A percentile compares a stretch with the other conserved stretches of the same genome.
Evolutionary conservation across 75 land plant genomes (phyloP).

Genomic region (Selaginella tamariscina): DNA sequence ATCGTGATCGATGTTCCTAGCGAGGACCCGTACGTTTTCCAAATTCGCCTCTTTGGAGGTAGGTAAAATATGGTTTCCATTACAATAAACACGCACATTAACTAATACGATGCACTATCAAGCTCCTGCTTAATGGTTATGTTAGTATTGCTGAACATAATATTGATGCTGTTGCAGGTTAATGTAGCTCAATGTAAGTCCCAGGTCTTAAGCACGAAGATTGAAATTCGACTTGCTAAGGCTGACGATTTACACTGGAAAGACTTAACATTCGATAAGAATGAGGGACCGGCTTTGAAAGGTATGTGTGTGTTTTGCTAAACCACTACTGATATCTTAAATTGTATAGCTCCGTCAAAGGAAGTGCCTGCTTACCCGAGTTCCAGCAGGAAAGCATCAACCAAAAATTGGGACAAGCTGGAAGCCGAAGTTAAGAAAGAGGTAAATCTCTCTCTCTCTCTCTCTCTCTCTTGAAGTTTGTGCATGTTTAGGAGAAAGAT

Average conservation of each 20-base stretch:
- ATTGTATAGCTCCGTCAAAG: background rate
- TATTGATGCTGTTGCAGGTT: conserved; percentile 32
- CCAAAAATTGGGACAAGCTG: conserved; percentile 81
- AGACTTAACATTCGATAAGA: conserved; percentile 47
- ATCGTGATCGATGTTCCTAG: conserved; percentile 49
- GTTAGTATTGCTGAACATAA: too few relatives aligned
- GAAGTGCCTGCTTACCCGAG: conserved; percentile 50
- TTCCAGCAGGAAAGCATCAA: conserved; percentile 39
- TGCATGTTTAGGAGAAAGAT: conserved; percentile 60
- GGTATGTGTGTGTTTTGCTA: too few relatives aligned
- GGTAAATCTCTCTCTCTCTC: conserved; percentile 34
- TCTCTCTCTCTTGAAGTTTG: too few relatives aligned
- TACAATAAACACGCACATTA: background rate
- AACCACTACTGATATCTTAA: background rate
- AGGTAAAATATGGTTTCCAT: conserved; percentile 35
- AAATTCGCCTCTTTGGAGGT: conserved; percentile 66
- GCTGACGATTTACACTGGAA: conserved; percentile 63
- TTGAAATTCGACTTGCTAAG: conserved; percentile 81
- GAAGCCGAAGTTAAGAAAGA: conserved; percentile 90
- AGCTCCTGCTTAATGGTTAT: too few relatives aligned
- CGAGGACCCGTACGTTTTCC: conserved; percentile 51
- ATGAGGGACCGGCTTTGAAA: background rate
- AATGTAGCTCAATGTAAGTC: conserved; percentile 46
- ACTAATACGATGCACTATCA: background rate
- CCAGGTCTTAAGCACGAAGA: conserved; percentile 54